Percentiles rank a stretch among this genome's conserved stretches.
Evolutionary conservation across 495 filamentous ascomycete species (phyloP).

Genomic region (Xylaria castorea): DNA sequence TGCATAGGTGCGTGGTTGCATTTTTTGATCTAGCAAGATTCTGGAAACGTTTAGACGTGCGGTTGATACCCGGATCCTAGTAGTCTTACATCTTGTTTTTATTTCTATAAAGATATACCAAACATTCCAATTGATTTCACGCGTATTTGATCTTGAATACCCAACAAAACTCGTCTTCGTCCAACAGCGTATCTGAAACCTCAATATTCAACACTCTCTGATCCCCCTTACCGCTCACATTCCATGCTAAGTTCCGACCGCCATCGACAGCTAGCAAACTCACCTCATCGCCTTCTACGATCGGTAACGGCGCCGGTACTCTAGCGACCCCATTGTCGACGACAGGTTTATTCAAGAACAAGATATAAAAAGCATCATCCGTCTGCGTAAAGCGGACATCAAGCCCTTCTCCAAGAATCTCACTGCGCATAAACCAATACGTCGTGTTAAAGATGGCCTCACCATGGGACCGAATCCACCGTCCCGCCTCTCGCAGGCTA

Average conservation of each 20-base stretch:
- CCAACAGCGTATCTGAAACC: conserved; percentile 40
- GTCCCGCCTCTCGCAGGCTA: conserved; percentile 54
- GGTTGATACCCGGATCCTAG: conserved; percentile 14
- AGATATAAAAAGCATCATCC: conserved; percentile 60
- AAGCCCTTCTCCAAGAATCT: conserved; percentile 41
- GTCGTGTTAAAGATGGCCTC: conserved; percentile 64
- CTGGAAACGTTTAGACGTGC: not conserved
- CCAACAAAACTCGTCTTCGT: conserved; percentile 55
- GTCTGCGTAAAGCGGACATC: conserved; percentile 60
- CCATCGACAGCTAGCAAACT: conserved; percentile 54
- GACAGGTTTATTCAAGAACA: conserved; percentile 51
- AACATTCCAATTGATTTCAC: conserved; percentile 12
- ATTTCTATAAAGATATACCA: not conserved
- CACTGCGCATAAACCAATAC: conserved; percentile 62
- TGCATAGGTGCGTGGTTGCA: not conserved
- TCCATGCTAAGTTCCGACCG: conserved; percentile 43
- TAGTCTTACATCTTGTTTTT: not conserved
- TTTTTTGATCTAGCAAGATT: not conserved
- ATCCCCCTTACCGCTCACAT: conserved; percentile 38
- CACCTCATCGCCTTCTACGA: conserved; percentile 50
- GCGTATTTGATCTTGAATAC: conserved; percentile 57
- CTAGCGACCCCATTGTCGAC: conserved; percentile 36
- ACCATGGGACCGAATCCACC: conserved; percentile 58
- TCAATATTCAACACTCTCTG: conserved; percentile 36
- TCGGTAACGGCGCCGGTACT: conserved; percentile 54